Conservation (phyloP, 768 basidiomycete species). For the Tremella mesenterica region DNA sequence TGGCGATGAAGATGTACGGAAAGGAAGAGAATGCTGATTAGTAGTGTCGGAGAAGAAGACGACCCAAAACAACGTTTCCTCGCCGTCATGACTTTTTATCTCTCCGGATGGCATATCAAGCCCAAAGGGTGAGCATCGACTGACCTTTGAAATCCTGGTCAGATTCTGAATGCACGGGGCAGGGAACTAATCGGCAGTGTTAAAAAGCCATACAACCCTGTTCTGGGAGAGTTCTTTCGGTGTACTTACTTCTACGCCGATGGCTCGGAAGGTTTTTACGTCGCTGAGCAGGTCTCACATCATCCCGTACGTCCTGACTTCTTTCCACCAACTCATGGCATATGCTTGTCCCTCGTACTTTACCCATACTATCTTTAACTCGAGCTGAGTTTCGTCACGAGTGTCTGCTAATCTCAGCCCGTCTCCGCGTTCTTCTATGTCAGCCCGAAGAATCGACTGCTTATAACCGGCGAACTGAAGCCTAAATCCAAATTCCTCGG, state of each 20-base stretch:
- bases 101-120: constrained; percentile 99
- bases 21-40: constrained; percentile 1
- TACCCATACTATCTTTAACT: neutral
- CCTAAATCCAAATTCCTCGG: constrained; percentile 89
- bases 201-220: constrained; percentile 98
- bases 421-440: constrained; percentile 87
- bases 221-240: constrained; percentile 95
- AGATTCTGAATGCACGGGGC: neutral
- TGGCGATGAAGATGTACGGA: no score
- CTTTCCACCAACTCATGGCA: neutral
- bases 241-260: constrained; percentile 88
- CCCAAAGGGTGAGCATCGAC: constrained; percentile 59
- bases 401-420: constrained; percentile 17
- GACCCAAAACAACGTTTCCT: constrained; percentile 87
- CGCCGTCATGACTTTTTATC: constrained; percentile 82
- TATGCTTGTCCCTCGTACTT: neutral
- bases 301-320: constrained; percentile 26
- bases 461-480: constrained; percentile 82
- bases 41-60: constrained; percentile 67
- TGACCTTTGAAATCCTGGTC: neutral
- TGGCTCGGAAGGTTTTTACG: constrained; percentile 87
- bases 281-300: constrained; percentile 79
- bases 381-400: no score
- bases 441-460: constrained; percentile 77
- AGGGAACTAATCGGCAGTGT: constrained; percentile 47